These are phyloP conservation scores for Rubus parviflorus DNA, from an alignment of 306 rosid species.

Conservation along the genomic window DNA sequence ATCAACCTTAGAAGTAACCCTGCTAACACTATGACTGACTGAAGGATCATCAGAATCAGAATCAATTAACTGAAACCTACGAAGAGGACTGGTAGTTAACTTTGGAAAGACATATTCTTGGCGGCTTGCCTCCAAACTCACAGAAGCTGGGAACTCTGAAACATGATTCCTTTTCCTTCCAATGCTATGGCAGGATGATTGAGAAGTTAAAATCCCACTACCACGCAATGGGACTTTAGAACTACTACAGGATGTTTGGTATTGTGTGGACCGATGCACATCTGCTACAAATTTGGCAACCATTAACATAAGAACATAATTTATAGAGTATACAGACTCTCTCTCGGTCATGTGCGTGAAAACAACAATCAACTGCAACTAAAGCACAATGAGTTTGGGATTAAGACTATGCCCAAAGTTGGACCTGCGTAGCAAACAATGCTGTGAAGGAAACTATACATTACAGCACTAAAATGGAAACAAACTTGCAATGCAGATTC, in stretches of 20 bases:
- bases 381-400: neutral
- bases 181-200: conserved; percentile 34
- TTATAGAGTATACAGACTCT: neutral
- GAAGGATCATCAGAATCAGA: conserved; percentile 69
- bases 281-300: conserved; percentile 23
- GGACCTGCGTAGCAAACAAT: neutral
- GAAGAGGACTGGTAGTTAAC: conserved; percentile 71
- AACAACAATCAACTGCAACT: neutral
- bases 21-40: conserved; percentile 27
- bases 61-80: conserved; percentile 72
- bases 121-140: conserved; percentile 32
- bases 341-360: neutral
- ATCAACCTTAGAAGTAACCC: conserved; percentile 18
- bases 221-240: conserved; percentile 69
- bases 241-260: conserved; percentile 56
- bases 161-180: conserved; percentile 43
- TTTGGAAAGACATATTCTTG: conserved; percentile 47
- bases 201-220: conserved; percentile 41
- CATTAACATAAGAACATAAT: neutral
- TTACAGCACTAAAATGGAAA: neutral
- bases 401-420: neutral
- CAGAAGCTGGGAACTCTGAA: conserved; percentile 41
- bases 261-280: conserved; percentile 29
- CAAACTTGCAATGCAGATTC: neutral
- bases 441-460: neutral